Evolutionary conservation across 352 stramenopile species (phyloP).

Genomic region (Phytophthora rubi): DNA sequence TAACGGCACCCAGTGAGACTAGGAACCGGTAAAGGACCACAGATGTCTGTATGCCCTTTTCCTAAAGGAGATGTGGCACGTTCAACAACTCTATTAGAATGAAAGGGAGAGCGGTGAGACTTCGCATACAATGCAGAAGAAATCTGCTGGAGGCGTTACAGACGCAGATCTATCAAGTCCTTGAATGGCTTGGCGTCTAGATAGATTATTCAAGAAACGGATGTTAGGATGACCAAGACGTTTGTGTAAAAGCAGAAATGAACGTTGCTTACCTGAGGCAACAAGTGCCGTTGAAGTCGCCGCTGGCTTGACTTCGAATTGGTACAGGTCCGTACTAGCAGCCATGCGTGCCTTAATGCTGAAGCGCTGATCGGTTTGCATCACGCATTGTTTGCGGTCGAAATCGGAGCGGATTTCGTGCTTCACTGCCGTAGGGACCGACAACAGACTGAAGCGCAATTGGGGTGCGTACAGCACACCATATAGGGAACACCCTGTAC

Average conservation of each 20-base stretch:
- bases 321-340: not conserved
- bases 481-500: not conserved
- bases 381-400: not conserved
- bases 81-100: not conserved
- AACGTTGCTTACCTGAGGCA: not conserved
- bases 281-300: not conserved
- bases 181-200: not conserved
- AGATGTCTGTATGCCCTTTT: too few species aligned
- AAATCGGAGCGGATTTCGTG: not conserved
- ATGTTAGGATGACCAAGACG: not conserved
- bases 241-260: not conserved
- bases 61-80: too few species aligned
- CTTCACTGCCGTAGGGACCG: not conserved
- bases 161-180: not conserved
- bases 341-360: not conserved
- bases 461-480: not conserved
- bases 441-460: not conserved
- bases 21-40: too few species aligned
- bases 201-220: not conserved
- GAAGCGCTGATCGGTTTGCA: not conserved
- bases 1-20: not conserved
- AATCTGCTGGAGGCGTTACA: not conserved
- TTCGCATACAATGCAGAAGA: not conserved
- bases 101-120: not conserved
- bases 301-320: not conserved